Percentiles rank a stretch among this genome's conserved stretches.
phyloP scores from a whole-genome alignment of 1,139 yeast genomes.

The Saccharomyces hybrid region DNA sequence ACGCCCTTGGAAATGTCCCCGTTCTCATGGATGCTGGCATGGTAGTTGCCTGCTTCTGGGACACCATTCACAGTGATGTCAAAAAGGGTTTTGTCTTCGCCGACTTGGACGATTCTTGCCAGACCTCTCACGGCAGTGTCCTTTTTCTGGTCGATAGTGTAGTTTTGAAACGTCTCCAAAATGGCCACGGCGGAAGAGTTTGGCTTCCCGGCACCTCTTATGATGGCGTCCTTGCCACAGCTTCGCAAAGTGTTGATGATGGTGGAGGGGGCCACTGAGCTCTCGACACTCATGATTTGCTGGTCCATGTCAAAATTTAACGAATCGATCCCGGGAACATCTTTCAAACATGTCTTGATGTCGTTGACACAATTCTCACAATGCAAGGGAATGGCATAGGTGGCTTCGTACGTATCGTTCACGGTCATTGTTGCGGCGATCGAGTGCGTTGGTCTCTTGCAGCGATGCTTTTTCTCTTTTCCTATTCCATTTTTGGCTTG shows the following conservation, averaged over 20 bases:
- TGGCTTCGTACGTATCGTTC: conserved; percentile 24
- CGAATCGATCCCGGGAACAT: conserved; percentile 15
- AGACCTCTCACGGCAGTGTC: conserved; percentile 77
- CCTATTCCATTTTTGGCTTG: not conserved
- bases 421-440: conserved; percentile 8
- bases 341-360: conserved; percentile 16
- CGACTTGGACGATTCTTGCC: conserved; percentile 74
- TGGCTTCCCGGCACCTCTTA: conserved; percentile 83
- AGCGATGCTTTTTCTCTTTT: not conserved
- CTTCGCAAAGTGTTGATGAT: conserved; percentile 19
- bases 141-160: conserved; percentile 19
- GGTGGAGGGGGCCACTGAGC: conserved; percentile 24
- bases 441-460: not conserved
- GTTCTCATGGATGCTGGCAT: conserved; percentile 56
- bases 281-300: conserved; percentile 21
- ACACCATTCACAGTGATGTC: conserved; percentile 76
- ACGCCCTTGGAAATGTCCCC: conserved; percentile 81
- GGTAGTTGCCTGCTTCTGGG: conserved; percentile 49
- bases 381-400: conserved; percentile 26
- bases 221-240: conserved; percentile 76
- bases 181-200: conserved; percentile 90
- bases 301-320: conserved; percentile 18
- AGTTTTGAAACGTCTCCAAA: conserved; percentile 56
- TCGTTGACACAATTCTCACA: conserved; percentile 18
- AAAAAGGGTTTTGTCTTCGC: conserved; percentile 43